Base-by-base conservation (phyloP, 805 yeast species). In the Kuraishia ogatae region DNA sequence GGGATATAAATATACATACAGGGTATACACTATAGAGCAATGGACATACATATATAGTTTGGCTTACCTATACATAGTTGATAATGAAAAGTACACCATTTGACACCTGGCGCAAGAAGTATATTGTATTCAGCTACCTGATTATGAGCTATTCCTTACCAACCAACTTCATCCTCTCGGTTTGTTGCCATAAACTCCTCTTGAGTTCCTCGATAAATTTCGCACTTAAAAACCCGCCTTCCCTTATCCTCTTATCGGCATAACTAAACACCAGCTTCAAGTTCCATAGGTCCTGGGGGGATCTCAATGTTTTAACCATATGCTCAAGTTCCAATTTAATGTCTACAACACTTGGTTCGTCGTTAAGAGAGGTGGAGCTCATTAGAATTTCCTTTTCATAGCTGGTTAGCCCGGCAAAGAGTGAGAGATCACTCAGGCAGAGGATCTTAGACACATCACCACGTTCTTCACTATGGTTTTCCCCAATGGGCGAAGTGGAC, bases 241-340 rank as follows among this genome's bases (percentile, higher is more conserved):
- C 51, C 10, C 24, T 11, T 29, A 49, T 17, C 17, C 23, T 59
- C 52, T 70, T 67, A 55, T 85, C 89, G 48, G 80, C 75, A 68
- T 74, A 87, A 17, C 83, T 79, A 68, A 87, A 83, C 8, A 87
- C 66, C 52, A 87, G 64, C 57, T 79, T 78, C 56, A 86, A 66
- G 60, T 83, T 84, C 84, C 88, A 81, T 54, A 86, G 66, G 54
- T 85, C 88, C 51, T 84, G 85, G 2, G 73, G 59, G 1, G 67
- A 63, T 13, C 57, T 53, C 0, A 86, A 85, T 1, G 61, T 59
- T 2, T 56, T 56, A 1, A 81, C 81, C 61, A 79, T 66, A 2
- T 64, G 63, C 26, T 67, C 67, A 26, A 85, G 66, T 58, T 84
- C 85, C 22, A 81, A 63, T 62, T 83, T 81, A 58, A 76, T 73